Percentiles rank a stretch among this genome's conserved stretches.
These are phyloP conservation scores for Pinus albicaulis DNA, from an alignment of 75 land plant genomes.

Conservation along the genomic window DNA sequence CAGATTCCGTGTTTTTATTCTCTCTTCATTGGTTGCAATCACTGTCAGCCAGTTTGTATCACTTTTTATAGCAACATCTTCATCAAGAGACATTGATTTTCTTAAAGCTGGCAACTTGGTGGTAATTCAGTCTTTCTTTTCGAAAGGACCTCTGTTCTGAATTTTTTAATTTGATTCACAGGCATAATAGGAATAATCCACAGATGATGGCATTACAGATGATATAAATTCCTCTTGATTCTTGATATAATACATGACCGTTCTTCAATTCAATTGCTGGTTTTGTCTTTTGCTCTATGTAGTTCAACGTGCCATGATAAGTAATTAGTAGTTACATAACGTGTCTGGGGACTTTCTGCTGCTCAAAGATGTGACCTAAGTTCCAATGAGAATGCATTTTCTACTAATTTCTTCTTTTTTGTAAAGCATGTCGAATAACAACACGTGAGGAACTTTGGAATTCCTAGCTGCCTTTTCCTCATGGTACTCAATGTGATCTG, in stretches of 20 bases:
- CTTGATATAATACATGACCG: neutral
- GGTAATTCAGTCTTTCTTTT: slow-evolving; percentile 25
- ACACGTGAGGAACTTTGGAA: too few relatives aligned
- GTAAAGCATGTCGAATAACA: too few relatives aligned
- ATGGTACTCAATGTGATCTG: too few relatives aligned
- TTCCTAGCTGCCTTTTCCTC: too few relatives aligned
- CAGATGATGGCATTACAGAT: neutral
- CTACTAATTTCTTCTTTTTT: too few relatives aligned
- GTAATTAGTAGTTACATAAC: too few relatives aligned
- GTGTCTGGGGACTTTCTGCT: too few relatives aligned
- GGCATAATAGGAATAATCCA: neutral
- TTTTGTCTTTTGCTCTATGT: neutral
- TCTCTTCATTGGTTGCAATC: slow-evolving; percentile 54
- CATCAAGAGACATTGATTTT: slow-evolving; percentile 31
- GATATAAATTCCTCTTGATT: neutral
- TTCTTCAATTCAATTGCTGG: neutral
- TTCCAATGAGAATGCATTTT: too few relatives aligned
- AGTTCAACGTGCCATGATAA: neutral
- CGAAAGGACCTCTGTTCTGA: neutral
- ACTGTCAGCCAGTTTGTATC: slow-evolving; percentile 65
- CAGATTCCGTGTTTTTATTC: slow-evolving; percentile 60
- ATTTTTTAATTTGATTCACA: neutral
- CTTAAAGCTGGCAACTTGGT: slow-evolving; percentile 73
- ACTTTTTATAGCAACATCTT: slow-evolving; percentile 40
- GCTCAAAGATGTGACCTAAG: too few relatives aligned